phyloP scores from a whole-genome alignment of 352 stramenopile genomes.

The Globisporangium lucens region DNA sequence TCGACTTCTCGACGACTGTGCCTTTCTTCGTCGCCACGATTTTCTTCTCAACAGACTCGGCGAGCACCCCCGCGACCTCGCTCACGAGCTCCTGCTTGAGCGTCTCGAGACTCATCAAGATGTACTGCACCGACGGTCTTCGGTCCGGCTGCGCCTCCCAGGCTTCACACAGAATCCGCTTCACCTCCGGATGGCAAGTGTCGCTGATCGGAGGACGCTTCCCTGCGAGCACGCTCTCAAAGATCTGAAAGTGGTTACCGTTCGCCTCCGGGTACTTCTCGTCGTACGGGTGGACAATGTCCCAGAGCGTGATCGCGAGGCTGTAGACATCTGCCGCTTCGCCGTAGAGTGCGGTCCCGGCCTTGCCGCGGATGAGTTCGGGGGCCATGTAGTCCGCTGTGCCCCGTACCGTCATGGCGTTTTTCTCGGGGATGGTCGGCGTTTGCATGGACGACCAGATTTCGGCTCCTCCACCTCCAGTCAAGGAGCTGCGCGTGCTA shows the following conservation, averaged over 20 bases:
- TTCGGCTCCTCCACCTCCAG: not conserved
- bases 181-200: constrained; percentile 32
- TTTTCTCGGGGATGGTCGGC: not conserved
- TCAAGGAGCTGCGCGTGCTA: not conserved
- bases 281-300: constrained; percentile 57
- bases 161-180: constrained; percentile 44
- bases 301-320: constrained; percentile 77
- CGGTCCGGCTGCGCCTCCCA: constrained; percentile 50
- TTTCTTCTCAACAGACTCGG: constrained; percentile 30
- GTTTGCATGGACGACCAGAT: constrained; percentile 13
- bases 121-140: constrained; percentile 46
- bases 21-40: constrained; percentile 25
- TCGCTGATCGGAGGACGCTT: constrained; percentile 44
- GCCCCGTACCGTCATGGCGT: constrained; percentile 68
- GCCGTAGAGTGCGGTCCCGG: constrained; percentile 59
- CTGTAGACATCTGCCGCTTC: constrained; percentile 73
- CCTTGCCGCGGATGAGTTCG: constrained; percentile 73
- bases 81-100: constrained; percentile 45
- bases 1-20: constrained; percentile 28
- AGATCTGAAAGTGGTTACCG: constrained; percentile 65
- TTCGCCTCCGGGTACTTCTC: constrained; percentile 65
- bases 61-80: constrained; percentile 35
- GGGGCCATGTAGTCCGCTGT: constrained; percentile 82
- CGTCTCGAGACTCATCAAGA: constrained; percentile 44
- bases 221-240: constrained; percentile 59